Percentiles rank a stretch among this genome's conserved stretches.
Evolutionary conservation across 352 stramenopile species (phyloP).

Genomic region (Thalassiosira livingstoniorum): DNA sequence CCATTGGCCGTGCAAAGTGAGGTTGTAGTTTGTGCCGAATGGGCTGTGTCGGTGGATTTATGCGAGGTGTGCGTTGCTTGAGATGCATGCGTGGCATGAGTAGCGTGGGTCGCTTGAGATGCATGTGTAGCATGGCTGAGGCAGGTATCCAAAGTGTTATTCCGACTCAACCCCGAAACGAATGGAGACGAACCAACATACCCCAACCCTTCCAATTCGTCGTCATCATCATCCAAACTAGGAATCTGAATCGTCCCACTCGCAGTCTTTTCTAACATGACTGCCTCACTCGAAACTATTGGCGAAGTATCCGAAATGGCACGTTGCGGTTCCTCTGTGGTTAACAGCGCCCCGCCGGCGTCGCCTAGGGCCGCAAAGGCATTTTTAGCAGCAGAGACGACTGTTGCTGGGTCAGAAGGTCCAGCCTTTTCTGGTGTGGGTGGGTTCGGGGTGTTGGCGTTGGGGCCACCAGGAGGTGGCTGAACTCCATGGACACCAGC

Average conservation of each 20-base stretch:
- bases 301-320: conserved; percentile 68
- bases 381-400: conserved; percentile 76
- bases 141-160: no score
- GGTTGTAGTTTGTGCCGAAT: no score
- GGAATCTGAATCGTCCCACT: conserved; percentile 60
- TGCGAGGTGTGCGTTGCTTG: no score
- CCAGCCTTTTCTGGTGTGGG: conserved; percentile 58
- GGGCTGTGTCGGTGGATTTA: no score
- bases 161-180: conserved; percentile 12
- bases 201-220: conserved; percentile 15
- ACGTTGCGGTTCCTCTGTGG: conserved; percentile 54
- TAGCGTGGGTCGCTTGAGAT: no score
- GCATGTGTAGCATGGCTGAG: no score
- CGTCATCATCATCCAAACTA: conserved; percentile 42
- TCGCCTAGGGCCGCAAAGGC: conserved; percentile 75
- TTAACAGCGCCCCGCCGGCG: conserved; percentile 64
- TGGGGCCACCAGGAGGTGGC: no score
- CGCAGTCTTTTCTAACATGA: conserved; percentile 71
- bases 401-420: conserved; percentile 72
- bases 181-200: conserved; percentile 36
- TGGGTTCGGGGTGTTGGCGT: no score
- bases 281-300: conserved; percentile 66
- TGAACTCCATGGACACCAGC: no score
- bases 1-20: conserved; percentile 48
- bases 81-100: no score